Conservation (phyloP, 208 protist species). For the Crithidia acanthocephali region DNA sequence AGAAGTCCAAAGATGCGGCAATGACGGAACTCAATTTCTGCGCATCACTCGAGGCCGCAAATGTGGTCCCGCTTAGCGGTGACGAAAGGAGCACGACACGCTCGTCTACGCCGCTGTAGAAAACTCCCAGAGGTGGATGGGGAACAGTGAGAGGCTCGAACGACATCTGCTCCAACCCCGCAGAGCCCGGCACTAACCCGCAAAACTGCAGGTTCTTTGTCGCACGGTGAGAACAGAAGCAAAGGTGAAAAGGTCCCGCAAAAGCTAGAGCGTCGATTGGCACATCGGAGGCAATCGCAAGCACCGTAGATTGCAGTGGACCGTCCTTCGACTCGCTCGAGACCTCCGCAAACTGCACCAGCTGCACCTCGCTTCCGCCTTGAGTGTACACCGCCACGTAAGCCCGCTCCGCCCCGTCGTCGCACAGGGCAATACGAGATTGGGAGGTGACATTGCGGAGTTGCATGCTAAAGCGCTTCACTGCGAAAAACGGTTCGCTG, state of each 20-base stretch:
- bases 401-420: conserved; percentile 1
- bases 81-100: conserved; percentile 29
- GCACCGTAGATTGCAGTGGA: neutral
- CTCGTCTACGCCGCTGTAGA: conserved; percentile 26
- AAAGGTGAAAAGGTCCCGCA: conserved; percentile 38
- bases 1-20: conserved; percentile 19
- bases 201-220: conserved; percentile 32
- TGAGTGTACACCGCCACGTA: conserved; percentile 22
- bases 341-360: conserved; percentile 10
- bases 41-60: conserved; percentile 6
- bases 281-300: conserved; percentile 15
- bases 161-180: conserved; percentile 17
- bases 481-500: neutral
- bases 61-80: conserved; percentile 7
- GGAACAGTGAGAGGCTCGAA: conserved; percentile 26
- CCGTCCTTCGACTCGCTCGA: neutral
- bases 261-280: conserved; percentile 29
- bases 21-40: conserved; percentile 16
- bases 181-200: conserved; percentile 26
- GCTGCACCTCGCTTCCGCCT: conserved; percentile 11
- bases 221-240: conserved; percentile 17
- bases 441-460: neutral
- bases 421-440: conserved; percentile 20
- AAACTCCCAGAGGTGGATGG: conserved; percentile 15
- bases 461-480: conserved; percentile 9